Percentiles rank a stretch among this genome's conserved stretches.
Conservation (phyloP, 768 basidiomycete species). For the Mycena vitilis region DNA sequence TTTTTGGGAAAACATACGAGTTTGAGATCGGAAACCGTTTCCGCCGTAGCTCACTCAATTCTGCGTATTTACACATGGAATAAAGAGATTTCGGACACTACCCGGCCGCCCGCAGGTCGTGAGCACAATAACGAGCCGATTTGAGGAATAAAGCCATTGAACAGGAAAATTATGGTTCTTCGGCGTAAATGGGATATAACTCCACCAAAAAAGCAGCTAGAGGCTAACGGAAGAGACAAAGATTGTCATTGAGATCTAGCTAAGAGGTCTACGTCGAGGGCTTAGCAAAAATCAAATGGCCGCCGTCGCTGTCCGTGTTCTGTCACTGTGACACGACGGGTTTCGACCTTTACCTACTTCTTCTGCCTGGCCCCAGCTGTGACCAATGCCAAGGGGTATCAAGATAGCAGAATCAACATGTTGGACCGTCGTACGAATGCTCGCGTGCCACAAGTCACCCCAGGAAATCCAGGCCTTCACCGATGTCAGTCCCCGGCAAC, state of each 20-base stretch:
- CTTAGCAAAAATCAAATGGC: neutral
- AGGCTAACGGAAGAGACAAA: neutral
- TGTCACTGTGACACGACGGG: neutral
- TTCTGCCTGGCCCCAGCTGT: neutral
- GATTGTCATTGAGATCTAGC: neutral
- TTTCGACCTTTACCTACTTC: neutral
- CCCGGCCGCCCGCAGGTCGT: neutral
- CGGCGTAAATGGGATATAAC: neutral
- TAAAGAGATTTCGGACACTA: neutral
- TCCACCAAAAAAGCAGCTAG: neutral
- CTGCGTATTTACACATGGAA: too few relatives aligned
- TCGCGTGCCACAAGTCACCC: conserved; percentile 2
- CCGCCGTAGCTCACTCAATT: too few relatives aligned
- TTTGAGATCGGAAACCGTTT: too few relatives aligned
- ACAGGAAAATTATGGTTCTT: neutral
- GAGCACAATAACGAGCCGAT: neutral
- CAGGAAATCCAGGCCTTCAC: conserved; percentile 12
- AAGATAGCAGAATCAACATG: conserved; percentile 6
- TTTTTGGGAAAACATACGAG: too few relatives aligned
- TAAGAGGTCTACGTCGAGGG: neutral
- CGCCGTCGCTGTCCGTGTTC: neutral
- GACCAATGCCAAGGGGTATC: conserved; percentile 17
- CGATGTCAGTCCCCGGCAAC: conserved; percentile 12
- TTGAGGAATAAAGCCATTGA: neutral
- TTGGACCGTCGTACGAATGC: conserved; percentile 16